Evolutionary conservation across 768 basidiomycete species (phyloP), one percentile per base, ranked within the genome.

Genomic region (Mrakia blollopis): DNA sequence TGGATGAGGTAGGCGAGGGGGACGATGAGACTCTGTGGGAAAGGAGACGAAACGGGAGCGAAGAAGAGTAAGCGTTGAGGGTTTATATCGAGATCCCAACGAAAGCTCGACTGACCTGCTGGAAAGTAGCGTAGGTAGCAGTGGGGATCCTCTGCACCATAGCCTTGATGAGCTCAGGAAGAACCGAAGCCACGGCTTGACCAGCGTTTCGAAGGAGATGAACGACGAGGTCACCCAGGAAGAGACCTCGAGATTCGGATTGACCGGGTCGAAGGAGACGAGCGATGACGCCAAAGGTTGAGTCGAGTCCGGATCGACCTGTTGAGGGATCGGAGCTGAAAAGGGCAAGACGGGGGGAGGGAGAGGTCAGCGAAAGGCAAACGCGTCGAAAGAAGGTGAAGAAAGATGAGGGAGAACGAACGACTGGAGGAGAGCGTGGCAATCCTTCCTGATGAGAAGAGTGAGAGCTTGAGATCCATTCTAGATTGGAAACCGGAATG

Each of bases 1-100:
- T 93, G 88, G 80, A 98, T 90, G 30, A 99, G 86, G 86, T 95
- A 98, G 0, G 94, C 92, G 82, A 98, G 96, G 0, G 97, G 97
- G 30, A 98, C 86, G 72, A 95, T 87, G 18, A 99, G 87, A 80
- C 92, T 94, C 91, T 95, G 80, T 35, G 47, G 2, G 18, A 28
- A 37, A 25, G 37, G 73, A 39, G 10, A 41, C 44, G 5, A 67
- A 13, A n/a, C n/a, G n/a, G 11, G 7, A 60, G 57, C 25, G 47
- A 57, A 3, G 39, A 11, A 41, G 39, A 41, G 57, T 57, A 18
- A 78, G 63, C 44, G n/a, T 28, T 7, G 13, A 10, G 18, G 1
- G 60, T 37, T 28, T n/a, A 28, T 30, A 8, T 3, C 11, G 60
- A 61, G 50, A 37, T n/a, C 61, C 73, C 68, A 80, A 44, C 65